A percentile compares a stretch with the other conserved stretches of the same genome.
Conservation (phyloP, 257 asterid species). For the Lavandula angustifolia region DNA sequence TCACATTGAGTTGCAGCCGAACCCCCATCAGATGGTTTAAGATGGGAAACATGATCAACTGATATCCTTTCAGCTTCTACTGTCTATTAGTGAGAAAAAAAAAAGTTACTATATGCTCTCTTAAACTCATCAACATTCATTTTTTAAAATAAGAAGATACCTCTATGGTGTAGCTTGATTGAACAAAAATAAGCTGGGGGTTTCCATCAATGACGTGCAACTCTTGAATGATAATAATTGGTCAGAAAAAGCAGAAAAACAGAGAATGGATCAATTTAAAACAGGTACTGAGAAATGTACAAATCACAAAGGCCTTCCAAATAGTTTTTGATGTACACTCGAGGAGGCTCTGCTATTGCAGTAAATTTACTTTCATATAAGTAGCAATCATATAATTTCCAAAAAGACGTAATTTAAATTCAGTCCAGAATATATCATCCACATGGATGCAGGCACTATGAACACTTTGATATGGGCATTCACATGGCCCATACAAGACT, state of each 20-base stretch:
- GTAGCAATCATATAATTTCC: conserved; percentile 11
- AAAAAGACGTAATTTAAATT: neutral
- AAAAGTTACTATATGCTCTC: conserved; percentile 18
- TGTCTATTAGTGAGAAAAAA: conserved; percentile 52
- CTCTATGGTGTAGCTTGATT: conserved; percentile 89
- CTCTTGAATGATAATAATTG: conserved; percentile 54
- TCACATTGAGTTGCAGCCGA: conserved; percentile 98
- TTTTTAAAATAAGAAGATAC: conserved; percentile 39
- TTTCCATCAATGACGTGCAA: conserved; percentile 88
- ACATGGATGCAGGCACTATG: conserved; percentile 7
- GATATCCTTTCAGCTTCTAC: conserved; percentile 99
- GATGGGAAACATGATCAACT: conserved; percentile 97
- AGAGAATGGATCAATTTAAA: conserved; percentile 15
- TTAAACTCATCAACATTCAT: conserved; percentile 16
- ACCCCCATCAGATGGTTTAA: conserved; percentile 97
- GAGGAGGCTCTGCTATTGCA: conserved; percentile 10
- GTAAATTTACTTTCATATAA: neutral
- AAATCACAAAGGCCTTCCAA: neutral
- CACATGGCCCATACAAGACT: conserved; percentile 1
- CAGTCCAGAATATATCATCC: conserved; percentile 20
- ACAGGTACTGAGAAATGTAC: conserved; percentile 14
- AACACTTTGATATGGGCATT: conserved; percentile 15
- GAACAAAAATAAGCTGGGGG: conserved; percentile 94
- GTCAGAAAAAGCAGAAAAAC: conserved; percentile 24
- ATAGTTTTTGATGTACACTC: conserved; percentile 7